Base-by-base conservation (phyloP, 352 stramenopile genomes). In the Thraustochytrium striatum region DNA sequence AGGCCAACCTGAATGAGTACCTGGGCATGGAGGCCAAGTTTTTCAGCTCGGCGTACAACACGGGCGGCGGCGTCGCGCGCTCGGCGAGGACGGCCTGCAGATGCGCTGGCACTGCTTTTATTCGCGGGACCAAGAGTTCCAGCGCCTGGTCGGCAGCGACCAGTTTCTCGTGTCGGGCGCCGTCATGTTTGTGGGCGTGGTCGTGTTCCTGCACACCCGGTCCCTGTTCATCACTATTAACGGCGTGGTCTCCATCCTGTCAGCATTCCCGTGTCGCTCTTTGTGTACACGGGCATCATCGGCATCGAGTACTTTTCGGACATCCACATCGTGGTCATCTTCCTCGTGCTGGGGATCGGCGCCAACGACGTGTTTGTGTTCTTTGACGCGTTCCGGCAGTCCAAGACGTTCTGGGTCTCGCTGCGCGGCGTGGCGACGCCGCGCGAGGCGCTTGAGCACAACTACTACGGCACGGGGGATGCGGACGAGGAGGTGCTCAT, bases 301-400 rank as follows among this genome's bases (percentile, higher is more conserved):
- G 59, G 79, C 57, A 87, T 90, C 72, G 82, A 85, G 30, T 90
- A 88, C 70, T 89, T 89, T 75, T 65, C 78, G 19, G 83, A 78
- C 2, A 62, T 89, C 1, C 87, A 89, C 81, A 52, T 83, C 19
- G 50, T 89, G 7, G 81, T 70, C 25, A 58, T 90, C 13, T 90
- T 90, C 72, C 82, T 90, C 62, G 85, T 89, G 13, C 82, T 87
- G 16, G 85, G 85, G 8, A 88, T 90, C 59, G 85, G 85, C 9
- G 85, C 83, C 13, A 84, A 88, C 69, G 84, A 87, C 72, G 82
- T 89, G 75, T 88, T 90, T 58, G 85, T 89, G 39, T 88, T 88
- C 57, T 83, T 87, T 53, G 85, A 88, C 78, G 73, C 85, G 0
- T 89, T 85, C 61, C 84, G 85, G 69, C 78, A 84, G 30, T 57